Evolutionary conservation across 2,329 filamentous ascomycete species (phyloP), one percentile per base, ranked within the genome.

Genomic region (Akanthomyces uredinophilus): DNA sequence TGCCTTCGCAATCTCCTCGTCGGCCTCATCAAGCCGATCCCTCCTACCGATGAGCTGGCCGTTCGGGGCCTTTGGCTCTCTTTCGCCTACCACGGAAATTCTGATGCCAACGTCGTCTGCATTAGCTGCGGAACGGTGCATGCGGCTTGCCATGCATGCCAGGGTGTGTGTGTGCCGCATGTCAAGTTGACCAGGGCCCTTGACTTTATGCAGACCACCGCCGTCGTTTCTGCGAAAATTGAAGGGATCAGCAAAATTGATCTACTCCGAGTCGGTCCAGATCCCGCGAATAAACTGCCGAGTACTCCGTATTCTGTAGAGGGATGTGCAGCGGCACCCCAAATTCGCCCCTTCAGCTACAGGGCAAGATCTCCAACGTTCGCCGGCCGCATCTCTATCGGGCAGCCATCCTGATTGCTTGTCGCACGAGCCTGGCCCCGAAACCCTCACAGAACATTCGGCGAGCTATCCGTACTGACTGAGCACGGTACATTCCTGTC

Each of bases 151-250:
- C 50, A 53, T 53, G 50, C 50, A 41, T 32, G 35, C 50, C 16
- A 4, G 55, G 55, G 55, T 58, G 32, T 50, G 55, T 35, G 55
- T 58, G 32, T 50, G 55, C 44, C 22, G 55, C 55, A 50, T 50
- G 46, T 50, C 55, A 58, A 50, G 18, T 35, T 39, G 32, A 50
- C 44, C 46, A 41, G 44, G 32, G 55, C 22, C 44, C 46, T 46
- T 18, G 32, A 39, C 16, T 55, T 55, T n/a, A 50, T 58, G 55
- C 55, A 41, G 22, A 41, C 55, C 44, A 58, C 41, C 24, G 11
- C 46, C 37, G 35, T 29, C 22, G 22, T 50, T 50, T 37, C 24
- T 22, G 44, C 32, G 14, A 20, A 49, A 50, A 41, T 50, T 2
- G 5, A 29, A 41, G 18, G 43, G 35, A 50, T 43, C 55, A 58